Evolutionary conservation across 768 basidiomycete genomes (phyloP).

Genomic region (Lactifluus volemus): DNA sequence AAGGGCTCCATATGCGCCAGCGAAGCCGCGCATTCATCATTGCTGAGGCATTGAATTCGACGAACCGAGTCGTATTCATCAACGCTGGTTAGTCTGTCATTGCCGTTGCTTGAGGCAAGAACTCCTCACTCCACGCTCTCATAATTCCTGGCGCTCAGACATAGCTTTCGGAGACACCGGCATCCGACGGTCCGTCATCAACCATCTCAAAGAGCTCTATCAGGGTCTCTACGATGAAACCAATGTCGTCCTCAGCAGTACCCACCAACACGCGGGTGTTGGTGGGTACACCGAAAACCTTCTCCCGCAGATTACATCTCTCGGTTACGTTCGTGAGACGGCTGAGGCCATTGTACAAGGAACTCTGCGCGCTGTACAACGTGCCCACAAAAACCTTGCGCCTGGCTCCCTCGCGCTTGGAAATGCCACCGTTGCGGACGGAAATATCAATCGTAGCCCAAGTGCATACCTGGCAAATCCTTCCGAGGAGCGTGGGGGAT

Average conservation of each 20-base stretch:
- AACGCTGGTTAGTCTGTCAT: slow-evolving; percentile 46
- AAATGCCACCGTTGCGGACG: slow-evolving; percentile 59
- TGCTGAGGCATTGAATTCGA: slow-evolving; percentile 46
- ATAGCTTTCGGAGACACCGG: slow-evolving; percentile 80
- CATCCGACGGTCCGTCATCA: slow-evolving; percentile 58
- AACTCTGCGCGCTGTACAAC: slow-evolving; percentile 57
- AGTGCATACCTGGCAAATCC: slow-evolving; percentile 74
- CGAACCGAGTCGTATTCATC: slow-evolving; percentile 62
- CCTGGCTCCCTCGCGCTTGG: slow-evolving; percentile 55
- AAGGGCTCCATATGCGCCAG: slow-evolving; percentile 72
- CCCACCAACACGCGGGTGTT: slow-evolving; percentile 70
- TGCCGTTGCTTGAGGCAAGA: background rate
- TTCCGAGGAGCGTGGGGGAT: slow-evolving; percentile 53
- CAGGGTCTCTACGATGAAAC: slow-evolving; percentile 55
- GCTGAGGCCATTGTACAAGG: slow-evolving; percentile 66
- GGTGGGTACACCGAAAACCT: slow-evolving; percentile 75
- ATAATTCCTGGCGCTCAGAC: slow-evolving; percentile 32
- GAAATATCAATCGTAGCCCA: slow-evolving; percentile 68
- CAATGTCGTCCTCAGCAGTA: slow-evolving; percentile 71
- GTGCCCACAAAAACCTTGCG: slow-evolving; percentile 54
- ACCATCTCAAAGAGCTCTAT: slow-evolving; percentile 44
- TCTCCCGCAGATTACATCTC: slow-evolving; percentile 64
- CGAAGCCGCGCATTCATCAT: slow-evolving; percentile 70
- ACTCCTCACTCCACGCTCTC: background rate
- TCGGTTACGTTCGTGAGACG: slow-evolving; percentile 65